A percentile compares a stretch with the other conserved stretches of the same genome.
These are phyloP conservation scores for Bjerkandera adusta DNA, from an alignment of 1,284 basidiomycete genomes.

Conservation along the genomic window DNA sequence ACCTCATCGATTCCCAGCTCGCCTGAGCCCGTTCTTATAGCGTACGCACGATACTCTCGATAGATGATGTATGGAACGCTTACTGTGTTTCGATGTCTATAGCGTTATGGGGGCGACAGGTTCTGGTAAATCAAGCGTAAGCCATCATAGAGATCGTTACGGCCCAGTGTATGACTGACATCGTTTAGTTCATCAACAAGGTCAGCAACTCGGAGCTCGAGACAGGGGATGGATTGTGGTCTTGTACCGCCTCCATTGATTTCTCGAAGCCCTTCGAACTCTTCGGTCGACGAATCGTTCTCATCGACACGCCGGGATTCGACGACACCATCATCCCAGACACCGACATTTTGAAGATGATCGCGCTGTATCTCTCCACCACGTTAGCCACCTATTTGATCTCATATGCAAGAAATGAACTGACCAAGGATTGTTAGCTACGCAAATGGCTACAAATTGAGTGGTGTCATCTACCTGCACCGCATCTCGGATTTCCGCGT, in stretches of 20 bases:
- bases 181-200: constrained; percentile 22
- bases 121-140: constrained; percentile 21
- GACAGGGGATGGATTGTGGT: constrained; percentile 15
- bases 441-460: constrained; percentile 34
- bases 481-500: constrained; percentile 51
- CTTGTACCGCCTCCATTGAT: constrained; percentile 19
- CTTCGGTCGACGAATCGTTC: constrained; percentile 29
- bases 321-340: constrained; percentile 37
- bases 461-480: constrained; percentile 53
- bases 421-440: constrained; percentile 26
- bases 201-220: constrained; percentile 17
- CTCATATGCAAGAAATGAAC: background rate
- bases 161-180: background rate
- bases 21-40: too few relatives aligned
- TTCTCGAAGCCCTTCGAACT: constrained; percentile 25
- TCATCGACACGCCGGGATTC: constrained; percentile 39
- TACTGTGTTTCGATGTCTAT: too few relatives aligned
- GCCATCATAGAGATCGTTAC: background rate
- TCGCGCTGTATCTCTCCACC: constrained; percentile 18
- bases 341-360: constrained; percentile 36
- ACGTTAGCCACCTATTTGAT: background rate
- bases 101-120: constrained; percentile 25
- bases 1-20: too few relatives aligned
- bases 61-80: too few relatives aligned
- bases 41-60: too few relatives aligned